Conservation (phyloP, 139 green algal species). For the Volvox africanus region DNA sequence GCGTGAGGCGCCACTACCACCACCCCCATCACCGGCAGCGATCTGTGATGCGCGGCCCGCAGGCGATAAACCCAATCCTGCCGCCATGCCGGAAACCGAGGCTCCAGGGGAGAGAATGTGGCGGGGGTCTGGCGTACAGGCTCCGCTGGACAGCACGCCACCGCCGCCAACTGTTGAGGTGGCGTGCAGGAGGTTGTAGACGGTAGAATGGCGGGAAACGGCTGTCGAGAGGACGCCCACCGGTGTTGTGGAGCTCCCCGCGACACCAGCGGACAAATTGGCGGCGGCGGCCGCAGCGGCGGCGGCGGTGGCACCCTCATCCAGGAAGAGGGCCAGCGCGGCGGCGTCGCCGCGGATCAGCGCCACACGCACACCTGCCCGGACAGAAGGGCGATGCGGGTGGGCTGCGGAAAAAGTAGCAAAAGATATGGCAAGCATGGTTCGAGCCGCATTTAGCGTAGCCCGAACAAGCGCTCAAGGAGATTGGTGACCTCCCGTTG, state of each 20-base stretch:
- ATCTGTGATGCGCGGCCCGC: neutral
- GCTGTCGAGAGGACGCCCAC: conserved; percentile 11
- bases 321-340: conserved; percentile 22
- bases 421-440: too few species aligned
- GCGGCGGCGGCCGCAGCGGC: neutral
- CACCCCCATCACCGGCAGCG: neutral
- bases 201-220: neutral
- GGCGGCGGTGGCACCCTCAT: conserved; percentile 15
- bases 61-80: neutral
- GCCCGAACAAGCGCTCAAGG: too few species aligned
- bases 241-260: neutral
- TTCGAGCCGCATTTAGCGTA: too few species aligned
- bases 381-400: neutral
- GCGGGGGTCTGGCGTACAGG: neutral
- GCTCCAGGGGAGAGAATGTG: neutral
- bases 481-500: too few species aligned
- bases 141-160: neutral
- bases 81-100: neutral
- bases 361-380: conserved; percentile 15
- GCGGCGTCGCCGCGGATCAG: conserved; percentile 31
- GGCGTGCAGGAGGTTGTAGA: neutral
- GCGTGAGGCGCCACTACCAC: neutral
- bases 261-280: neutral
- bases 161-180: neutral
- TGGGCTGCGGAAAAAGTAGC: too few species aligned